Conservation (phyloP, 257 asterid genomes). For the Nicotiana benthamiana region DNA sequence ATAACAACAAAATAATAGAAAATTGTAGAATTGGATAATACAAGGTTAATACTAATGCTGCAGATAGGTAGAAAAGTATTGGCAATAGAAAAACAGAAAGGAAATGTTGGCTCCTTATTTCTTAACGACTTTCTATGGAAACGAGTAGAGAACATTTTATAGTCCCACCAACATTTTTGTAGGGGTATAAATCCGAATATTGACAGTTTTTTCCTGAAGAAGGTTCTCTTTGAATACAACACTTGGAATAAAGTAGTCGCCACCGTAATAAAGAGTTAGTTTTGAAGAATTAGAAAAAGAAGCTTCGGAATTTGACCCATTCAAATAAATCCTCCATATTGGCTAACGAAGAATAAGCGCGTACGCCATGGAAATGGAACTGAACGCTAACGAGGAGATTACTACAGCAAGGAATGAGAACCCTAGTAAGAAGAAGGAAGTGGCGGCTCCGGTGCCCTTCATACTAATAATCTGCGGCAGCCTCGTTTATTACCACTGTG, state of each 20-base stretch:
- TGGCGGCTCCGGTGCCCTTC: slow-evolving; percentile 21
- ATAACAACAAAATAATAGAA: no score
- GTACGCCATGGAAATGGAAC: background rate
- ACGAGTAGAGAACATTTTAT: no score
- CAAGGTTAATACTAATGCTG: no score
- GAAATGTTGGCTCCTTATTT: background rate
- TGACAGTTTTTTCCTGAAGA: background rate
- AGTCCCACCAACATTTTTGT: no score
- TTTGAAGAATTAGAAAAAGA: background rate
- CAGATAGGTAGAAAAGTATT: no score
- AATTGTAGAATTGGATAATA: no score
- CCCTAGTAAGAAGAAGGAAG: slow-evolving; percentile 20
- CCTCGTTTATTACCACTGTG: slow-evolving; percentile 91
- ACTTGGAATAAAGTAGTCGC: background rate
- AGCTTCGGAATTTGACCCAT: background rate
- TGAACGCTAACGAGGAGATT: background rate
- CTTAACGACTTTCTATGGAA: background rate
- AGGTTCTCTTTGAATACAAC: background rate
- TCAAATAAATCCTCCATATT: background rate
- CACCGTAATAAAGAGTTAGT: background rate
- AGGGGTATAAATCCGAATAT: no score
- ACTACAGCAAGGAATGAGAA: slow-evolving; percentile 13
- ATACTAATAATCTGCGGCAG: slow-evolving; percentile 61
- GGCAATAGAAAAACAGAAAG: background rate
- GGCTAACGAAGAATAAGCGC: background rate